Evolutionary conservation across 2,329 filamentous ascomycete species (phyloP), one percentile per base, ranked within the genome.

Genomic region (Aspergillus cejpii): DNA sequence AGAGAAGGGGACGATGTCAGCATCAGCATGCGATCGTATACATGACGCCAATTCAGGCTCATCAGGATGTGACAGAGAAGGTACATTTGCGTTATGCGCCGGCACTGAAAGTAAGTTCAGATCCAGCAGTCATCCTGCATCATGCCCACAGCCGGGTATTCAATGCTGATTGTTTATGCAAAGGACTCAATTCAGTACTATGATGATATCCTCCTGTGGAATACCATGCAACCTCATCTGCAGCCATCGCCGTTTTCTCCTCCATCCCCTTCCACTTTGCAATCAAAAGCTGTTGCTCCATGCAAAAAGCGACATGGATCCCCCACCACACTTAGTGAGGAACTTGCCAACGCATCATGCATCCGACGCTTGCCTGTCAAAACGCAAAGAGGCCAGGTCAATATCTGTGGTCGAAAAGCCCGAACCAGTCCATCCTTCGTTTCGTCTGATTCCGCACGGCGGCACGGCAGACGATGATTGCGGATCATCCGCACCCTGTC

Each of bases 331-430:
- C 45, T 41, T 47, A 53, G 46, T 49, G 42, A 49, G 47, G 53
- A 27, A 45, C 39, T 68, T 85, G 82, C 80, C 83, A 85, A 79
- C 82, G 81, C 83, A 85, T 84, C 81, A 80, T 68, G 81, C 83
- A 83, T 85, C 75, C 75, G 72, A 63, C 62, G 60, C 61, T 62
- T 66, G 62, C 55, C 56, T 60, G 57, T 64, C 61, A 60, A 50
- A 48, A 44, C 47, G 31, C 41, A 43, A 39, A n/a, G 41, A 24
- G 47, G 49, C 47, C 47, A 44, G 45, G 36, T 51, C 53, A 54
- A 50, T 55, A 24, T 50, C 45, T 42, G 41, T 39, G 24, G 42
- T 23, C 40, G 38, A 43, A 42, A 47, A 43, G 50, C 20, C 44
- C 45, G 39, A 33, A 44, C 47, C 39, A 29, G 37, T 33, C 19